Evolutionary conservation across 225 moss, liverwort and hornwort genomes (phyloP), one percentile per base, ranked within the genome.

Genomic region (Sphagnum tenellum): DNA sequence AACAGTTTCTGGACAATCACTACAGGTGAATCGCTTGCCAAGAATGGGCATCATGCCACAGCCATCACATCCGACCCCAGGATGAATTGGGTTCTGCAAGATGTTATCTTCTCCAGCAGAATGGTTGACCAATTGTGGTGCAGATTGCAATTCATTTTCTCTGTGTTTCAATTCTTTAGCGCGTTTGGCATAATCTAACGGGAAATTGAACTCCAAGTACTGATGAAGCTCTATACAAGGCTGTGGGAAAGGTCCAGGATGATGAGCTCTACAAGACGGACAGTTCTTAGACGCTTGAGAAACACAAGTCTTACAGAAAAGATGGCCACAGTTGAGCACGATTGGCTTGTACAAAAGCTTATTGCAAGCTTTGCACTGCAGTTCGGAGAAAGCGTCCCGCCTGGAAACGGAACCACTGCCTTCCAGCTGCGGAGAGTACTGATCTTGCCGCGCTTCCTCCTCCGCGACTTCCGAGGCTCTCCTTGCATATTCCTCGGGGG

Each of bases 291-390:
- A 62, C 64, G 69, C 81, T 59, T 63, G 58, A 29, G 78, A 67
- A 10, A 87, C 81, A 70, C 96, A 98, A 14, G 55, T 70, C 72
- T 87, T 81, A 74, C 96, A 98, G 70, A 83, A 86, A 3, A 89
- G 82, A 64, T 98, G 90, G 55, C 96, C 96, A 70, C 96, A 98
- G 64, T 98, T 98, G 64, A 93, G 74, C 47, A 81, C 87, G 45
- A 89, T 83, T 3, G 96, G 96, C 63, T 87, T 90, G 79, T 80
- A 79, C 2, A 98, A 76, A 44, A 98, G 73, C 56, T 90, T 81
- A 71, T 82, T 77, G 75, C 96, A 98, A 3, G 73, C 67, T 44
- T 62, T 79, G 74, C 96, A 98, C 55, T 78, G 70, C 10, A 60
- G n/a, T 74, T 70, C 68, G 50, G 65, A 70, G 58, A 65, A 63